phyloP scores from a whole-genome alignment of 1,139 yeast genomes.

The Taphrina flavorubra region DNA sequence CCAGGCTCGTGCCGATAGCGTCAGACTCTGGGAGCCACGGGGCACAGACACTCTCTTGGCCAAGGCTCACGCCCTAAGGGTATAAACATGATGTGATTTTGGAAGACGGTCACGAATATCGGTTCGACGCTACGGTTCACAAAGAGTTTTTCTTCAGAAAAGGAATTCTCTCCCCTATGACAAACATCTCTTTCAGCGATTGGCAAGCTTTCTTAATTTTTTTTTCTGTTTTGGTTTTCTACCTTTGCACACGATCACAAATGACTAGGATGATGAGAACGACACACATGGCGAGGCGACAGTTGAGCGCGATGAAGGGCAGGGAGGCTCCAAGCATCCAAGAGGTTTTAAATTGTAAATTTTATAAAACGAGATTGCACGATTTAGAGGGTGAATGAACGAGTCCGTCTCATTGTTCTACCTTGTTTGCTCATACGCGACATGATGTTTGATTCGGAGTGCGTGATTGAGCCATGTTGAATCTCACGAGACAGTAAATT shows the following conservation, averaged over 20 bases:
- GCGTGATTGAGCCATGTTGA: too few species aligned
- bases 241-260: background rate
- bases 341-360: background rate
- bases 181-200: background rate
- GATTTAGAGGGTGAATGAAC: background rate
- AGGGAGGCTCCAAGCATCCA: background rate
- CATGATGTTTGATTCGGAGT: too few species aligned
- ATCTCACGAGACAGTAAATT: too few species aligned
- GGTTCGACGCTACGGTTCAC: too few species aligned
- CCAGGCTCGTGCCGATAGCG: conserved; percentile 7
- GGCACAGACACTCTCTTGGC: conserved; percentile 11
- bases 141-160: too few species aligned
- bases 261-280: background rate
- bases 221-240: too few species aligned
- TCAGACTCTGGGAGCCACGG: conserved; percentile 6
- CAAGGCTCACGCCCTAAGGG: conserved; percentile 16
- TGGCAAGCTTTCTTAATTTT: background rate
- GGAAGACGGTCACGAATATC: too few species aligned
- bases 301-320: background rate
- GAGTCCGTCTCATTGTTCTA: too few species aligned
- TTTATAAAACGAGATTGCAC: background rate
- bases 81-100: background rate
- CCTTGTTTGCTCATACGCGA: too few species aligned
- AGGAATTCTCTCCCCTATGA: background rate
- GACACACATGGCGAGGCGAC: background rate